Evolutionary conservation across 2,329 filamentous ascomycete species (phyloP).

Genomic region (Sclerotinia minor): DNA sequence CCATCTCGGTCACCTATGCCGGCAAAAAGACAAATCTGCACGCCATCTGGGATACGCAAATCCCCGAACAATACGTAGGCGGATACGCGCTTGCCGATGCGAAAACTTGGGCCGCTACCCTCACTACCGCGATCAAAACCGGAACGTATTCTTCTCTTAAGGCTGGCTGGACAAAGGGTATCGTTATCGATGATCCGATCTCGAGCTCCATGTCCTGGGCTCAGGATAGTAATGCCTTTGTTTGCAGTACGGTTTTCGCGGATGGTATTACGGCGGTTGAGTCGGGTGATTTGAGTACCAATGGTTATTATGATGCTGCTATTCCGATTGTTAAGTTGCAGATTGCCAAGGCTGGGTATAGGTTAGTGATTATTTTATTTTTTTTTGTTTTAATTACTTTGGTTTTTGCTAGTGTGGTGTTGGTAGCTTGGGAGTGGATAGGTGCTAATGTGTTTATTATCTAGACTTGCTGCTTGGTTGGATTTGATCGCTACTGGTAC

Average conservation of each 20-base stretch:
- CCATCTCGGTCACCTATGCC: conserved; percentile 63
- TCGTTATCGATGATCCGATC: conserved; percentile 30
- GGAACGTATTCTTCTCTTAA: conserved; percentile 53
- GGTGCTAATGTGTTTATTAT: background rate
- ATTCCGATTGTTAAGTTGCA: conserved; percentile 63
- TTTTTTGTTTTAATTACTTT: too few species aligned
- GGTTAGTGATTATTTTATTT: conserved; percentile 38
- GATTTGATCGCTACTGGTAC: conserved; percentile 54
- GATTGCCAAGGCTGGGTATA: conserved; percentile 67
- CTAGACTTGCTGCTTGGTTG: conserved; percentile 62
- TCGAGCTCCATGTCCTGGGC: conserved; percentile 59
- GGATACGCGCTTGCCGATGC: conserved; percentile 53
- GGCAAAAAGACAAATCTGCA: conserved; percentile 62
- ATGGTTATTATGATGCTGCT: conserved; percentile 60
- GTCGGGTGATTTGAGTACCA: conserved; percentile 58
- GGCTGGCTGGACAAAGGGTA: conserved; percentile 31
- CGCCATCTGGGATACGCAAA: conserved; percentile 56
- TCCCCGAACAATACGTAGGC: conserved; percentile 56
- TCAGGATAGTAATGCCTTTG: conserved; percentile 59
- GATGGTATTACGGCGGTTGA: conserved; percentile 57
- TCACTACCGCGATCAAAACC: conserved; percentile 55
- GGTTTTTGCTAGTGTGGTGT: background rate
- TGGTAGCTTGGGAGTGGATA: background rate
- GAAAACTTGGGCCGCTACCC: conserved; percentile 55
- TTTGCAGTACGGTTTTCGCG: conserved; percentile 62